Percentiles rank a stretch among this genome's conserved stretches.
Evolutionary conservation across 768 basidiomycete genomes (phyloP).

Genomic region (Hebeloma cylindrosporum): DNA sequence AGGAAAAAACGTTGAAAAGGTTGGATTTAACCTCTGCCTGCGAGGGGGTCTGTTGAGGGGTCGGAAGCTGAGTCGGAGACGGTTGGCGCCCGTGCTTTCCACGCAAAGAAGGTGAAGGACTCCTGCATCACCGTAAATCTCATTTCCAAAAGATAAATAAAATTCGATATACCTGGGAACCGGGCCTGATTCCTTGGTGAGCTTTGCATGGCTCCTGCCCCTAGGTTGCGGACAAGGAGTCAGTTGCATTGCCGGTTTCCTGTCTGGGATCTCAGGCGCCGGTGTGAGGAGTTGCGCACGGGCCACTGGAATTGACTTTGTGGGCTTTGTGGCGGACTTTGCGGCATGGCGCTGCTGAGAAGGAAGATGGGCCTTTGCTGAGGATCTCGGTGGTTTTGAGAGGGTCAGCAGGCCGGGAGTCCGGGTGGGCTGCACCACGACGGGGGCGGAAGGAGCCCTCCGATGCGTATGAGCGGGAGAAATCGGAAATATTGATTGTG

Average conservation of each 20-base stretch:
- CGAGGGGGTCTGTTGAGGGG: slow-evolving; percentile 40
- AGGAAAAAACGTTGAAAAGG: slow-evolving; percentile 44
- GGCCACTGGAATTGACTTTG: slow-evolving; percentile 25
- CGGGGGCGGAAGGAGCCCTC: slow-evolving; percentile 67
- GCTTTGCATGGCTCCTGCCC: slow-evolving; percentile 30
- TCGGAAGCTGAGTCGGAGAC: slow-evolving; percentile 43
- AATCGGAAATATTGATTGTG: slow-evolving; percentile 32
- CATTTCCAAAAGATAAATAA: no score
- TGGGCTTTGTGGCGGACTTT: slow-evolving; percentile 32
- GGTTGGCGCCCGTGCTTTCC: slow-evolving; percentile 59
- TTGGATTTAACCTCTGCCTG: slow-evolving; percentile 67
- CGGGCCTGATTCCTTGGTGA: slow-evolving; percentile 28
- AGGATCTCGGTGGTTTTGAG: slow-evolving; percentile 50
- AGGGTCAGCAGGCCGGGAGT: slow-evolving; percentile 74
- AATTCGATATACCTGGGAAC: slow-evolving; percentile 28
- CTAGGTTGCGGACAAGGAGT: slow-evolving; percentile 33
- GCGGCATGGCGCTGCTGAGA: slow-evolving; percentile 25
- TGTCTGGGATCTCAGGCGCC: slow-evolving; percentile 22
- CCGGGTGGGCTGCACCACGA: slow-evolving; percentile 68
- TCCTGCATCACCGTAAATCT: slow-evolving; percentile 32
- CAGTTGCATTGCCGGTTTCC: slow-evolving; percentile 26
- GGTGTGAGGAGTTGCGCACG: slow-evolving; percentile 28
- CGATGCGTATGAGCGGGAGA: slow-evolving; percentile 43
- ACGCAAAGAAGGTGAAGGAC: slow-evolving; percentile 43
- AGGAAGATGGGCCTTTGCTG: slow-evolving; percentile 25